Base-by-base conservation (phyloP, 345 rosid genomes). In the Brassica rapa region DNA sequence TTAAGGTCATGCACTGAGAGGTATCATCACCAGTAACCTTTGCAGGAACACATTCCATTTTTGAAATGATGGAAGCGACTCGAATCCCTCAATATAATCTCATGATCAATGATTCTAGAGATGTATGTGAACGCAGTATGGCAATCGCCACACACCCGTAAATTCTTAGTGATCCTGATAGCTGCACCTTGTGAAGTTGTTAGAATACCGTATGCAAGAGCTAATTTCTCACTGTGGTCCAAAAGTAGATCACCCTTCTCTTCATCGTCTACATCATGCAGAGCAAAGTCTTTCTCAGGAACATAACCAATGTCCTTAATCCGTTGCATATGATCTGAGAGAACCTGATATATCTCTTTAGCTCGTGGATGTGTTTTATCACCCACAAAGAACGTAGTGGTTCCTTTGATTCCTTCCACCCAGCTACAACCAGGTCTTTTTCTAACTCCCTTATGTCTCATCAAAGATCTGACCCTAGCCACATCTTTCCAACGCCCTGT, bases 41-140 rank as follows among this genome's bases (percentile, higher is more conserved):
- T 83, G 80, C 98, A 93, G 10, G 94, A 86, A 87, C 98, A 93
- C 6, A 85, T 37, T 33, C 97, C 98, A 27, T 82, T 82, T 84
- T 88, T 91, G 87, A 89, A 91, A 86, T 91, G 97, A 82, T 93
- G 97, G 85, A 93, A 93, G 81, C 98, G 97, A 76, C 91, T 93
- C 0, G 97, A 88, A 43, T 93, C 98, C 77, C 98, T 88, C 85
- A 91, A 35, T 83, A 89, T 85, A 82, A 93, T 91, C 82, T 91
- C 94, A 68, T 85, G 87, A 12, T 91, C 84, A 59, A 88, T 74
- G 66, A 91, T 81, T 88, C 63, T 82, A 61, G 97, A 93, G 60
- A 89, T 83, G 86, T 89, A 89, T 15, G 84, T 83, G 70, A 91
- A 76, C n/a, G 94, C 86, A 63, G 82, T 86, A 67, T 93, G 98